Base-by-base conservation (phyloP, 192 early-diverging fungal species). In the Rhizophagus clarus region DNA sequence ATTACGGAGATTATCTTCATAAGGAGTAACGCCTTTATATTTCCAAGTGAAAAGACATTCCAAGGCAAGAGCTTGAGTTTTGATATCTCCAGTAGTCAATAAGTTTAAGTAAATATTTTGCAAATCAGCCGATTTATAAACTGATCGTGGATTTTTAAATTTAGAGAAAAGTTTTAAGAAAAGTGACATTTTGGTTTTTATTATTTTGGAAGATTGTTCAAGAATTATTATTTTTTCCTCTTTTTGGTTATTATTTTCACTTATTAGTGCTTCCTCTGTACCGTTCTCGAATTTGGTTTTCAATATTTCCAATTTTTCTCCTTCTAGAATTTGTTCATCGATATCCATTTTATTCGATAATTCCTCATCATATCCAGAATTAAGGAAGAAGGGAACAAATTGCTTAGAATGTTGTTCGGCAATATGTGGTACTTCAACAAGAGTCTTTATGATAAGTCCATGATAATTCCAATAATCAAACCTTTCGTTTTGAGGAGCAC, bases 31-130 rank as follows among this genome's bases (percentile, higher is more conserved):
- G 5, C 88, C 87, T 1, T 88, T 83, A 17, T 90, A 82, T 77
- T 94, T 93, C 95, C 95, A 99, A 0, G 93, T 88, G 42, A 94
- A 86, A 68, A 99, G 49, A 81, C 96, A 97, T 56, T 95, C 93
- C 1, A 99, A 85, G 4, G 96, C 94, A 3, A 88, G 80, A 34
- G 86, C 82, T 86, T 99, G 98, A 7, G 97, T 67, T 51, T 89
- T 86, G 20, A 83, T 86, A 84, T 98, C 97, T 71, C 95, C 95
- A 14, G 92, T 94, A 4, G 91, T 84, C 45, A 99, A 88, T 32
- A 98, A 82, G 26, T 90, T 87, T 75, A 97, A 81, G 71, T 91
- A 95, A 24, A 90, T 80, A n/a, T 84, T 79, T 67, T 92, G 88
- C 20, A 97, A 74, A 32, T 88, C 82, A 20, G 81, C 63, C 17